Evolutionary conservation across 1,139 yeast species (phyloP), one percentile per base, ranked within the genome.

Genomic region (Yamadazyma triangularis): DNA sequence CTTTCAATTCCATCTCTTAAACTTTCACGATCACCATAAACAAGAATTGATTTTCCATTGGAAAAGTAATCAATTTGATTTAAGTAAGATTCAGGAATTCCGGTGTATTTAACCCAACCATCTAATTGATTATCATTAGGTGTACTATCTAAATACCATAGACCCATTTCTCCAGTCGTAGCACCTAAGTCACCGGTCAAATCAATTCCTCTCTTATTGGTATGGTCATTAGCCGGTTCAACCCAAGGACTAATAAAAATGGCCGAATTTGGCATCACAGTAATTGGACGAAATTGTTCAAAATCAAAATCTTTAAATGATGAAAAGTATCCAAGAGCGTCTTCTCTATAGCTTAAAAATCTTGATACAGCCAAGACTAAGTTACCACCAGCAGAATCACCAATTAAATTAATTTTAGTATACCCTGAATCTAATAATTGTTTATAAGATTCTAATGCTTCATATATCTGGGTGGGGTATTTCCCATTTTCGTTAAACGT

Each of bases 351-450:
- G n/a, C 61, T 56, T 23, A 56, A 42, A 34, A 52, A 58, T 32
- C 69, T 53, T n/a, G 56, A 44, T 11, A 65, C 26, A 4, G 60
- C 51, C 12, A 62, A 39, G 6, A 58, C 51, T 41, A 68, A 47
- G 42, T 70, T 69, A 3, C 57, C 70, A 10, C 77, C 77, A 18
- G 71, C 70, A 3, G 76, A 69, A 40, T 70, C 77, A 6, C 75
- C 77, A 25, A 64, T 35, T 4, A 69, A 38, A 15, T 53, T 53
- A 29, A 70, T 53, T 26, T 60, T 56, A 5, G 42, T 38, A 31
- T 55, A 61, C 1, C 65, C 63, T 13, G 52, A 39, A 8, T 40
- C 31, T 11, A 53, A 41, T 28, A 71, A 47, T 13, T 46, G 45
- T 12, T 47, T 39, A 37, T 66, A 58, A 5, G 56, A 39, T 1